Evolutionary conservation across 768 basidiomycete species (phyloP), one percentile per base, ranked within the genome.

Genomic region (Auricularia sp.): DNA sequence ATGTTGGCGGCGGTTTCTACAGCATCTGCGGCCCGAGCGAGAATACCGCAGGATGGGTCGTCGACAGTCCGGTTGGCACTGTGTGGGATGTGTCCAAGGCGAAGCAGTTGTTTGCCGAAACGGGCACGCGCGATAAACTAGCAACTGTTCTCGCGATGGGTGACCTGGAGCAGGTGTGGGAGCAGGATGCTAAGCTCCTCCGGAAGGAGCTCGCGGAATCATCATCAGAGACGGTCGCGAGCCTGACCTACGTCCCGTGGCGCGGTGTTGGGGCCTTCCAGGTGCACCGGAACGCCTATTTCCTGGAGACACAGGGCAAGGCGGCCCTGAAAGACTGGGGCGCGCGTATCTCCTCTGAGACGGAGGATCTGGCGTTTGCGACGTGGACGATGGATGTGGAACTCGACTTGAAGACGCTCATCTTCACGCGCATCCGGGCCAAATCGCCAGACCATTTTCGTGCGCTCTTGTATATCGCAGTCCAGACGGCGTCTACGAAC

Each of bases 1-100:
- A 85, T 64, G 72, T 85, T 39, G 83, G 84, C 16, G 63, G 65
- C 5, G 65, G 72, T 0, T 82, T 84, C 70, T 86, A 85, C 71
- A 67, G 65, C 35, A 64, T 66, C 14, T 76, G 78, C 61, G 82
- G 82, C 0, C 77, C 78, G 1, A 71, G 68, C 6, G 67, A 64
- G 7, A 68, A 70, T 3, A 65, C 63, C 5, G 72, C 73, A 16
- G 84, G 85, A 3, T 86, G 85, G 85, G 70, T 76, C 18, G 70
- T 75, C 8, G 70, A 72, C 36, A 73, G 71, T 5, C 71, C 77
- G 11, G 44, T 71, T 1, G 79, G 77, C 24, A 82, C 82, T 0
- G 65, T 74, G 2, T 84, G 79, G 80, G 66, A 75, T 13, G 71
- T 80, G 59, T 64, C 61, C 39, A 39, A 42, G 47, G 21, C 47